Percentiles rank a stretch among this genome's conserved stretches.
phyloP scores from a whole-genome alignment of 140 eudicot species.

The Erigeron philadelphicus region DNA sequence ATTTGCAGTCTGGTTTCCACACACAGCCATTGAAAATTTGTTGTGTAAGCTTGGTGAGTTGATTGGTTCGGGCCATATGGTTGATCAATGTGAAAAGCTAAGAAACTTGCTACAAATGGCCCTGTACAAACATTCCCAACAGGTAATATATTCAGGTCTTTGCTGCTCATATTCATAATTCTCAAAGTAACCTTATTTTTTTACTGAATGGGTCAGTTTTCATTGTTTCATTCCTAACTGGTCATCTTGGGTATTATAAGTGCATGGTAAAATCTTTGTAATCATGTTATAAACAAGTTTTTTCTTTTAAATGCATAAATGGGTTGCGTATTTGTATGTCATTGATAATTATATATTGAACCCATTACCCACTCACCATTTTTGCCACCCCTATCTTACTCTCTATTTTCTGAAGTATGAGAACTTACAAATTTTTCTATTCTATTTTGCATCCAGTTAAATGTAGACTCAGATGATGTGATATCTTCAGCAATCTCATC shows the following conservation, averaged over 20 bases:
- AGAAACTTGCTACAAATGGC: conserved; percentile 57
- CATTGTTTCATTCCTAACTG: neutral
- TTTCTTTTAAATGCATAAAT: neutral
- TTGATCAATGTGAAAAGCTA: conserved; percentile 79
- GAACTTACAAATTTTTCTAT: conserved; percentile 1
- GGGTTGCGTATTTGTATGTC: neutral
- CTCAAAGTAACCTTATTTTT: neutral
- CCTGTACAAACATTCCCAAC: conserved; percentile 64
- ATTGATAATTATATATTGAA: neutral
- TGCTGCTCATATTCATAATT: neutral
- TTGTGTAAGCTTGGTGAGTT: conserved; percentile 83
- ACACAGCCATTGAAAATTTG: conserved; percentile 71
- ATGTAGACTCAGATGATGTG: conserved; percentile 73
- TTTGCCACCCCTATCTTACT: neutral
- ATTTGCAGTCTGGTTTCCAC: conserved; percentile 88
- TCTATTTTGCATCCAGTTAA: conserved; percentile 42
- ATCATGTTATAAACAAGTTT: neutral
- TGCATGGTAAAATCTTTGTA: neutral
- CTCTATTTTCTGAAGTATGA: conserved; percentile 8
- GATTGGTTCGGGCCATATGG: conserved; percentile 60
- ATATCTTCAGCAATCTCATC: conserved; percentile 34
- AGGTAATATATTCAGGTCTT: conserved; percentile 35
- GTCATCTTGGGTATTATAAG: neutral
- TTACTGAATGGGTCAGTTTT: neutral
- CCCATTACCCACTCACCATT: neutral